Conservation (phyloP, 106 monocot genomes). For the Apostasia shenzhenica region DNA sequence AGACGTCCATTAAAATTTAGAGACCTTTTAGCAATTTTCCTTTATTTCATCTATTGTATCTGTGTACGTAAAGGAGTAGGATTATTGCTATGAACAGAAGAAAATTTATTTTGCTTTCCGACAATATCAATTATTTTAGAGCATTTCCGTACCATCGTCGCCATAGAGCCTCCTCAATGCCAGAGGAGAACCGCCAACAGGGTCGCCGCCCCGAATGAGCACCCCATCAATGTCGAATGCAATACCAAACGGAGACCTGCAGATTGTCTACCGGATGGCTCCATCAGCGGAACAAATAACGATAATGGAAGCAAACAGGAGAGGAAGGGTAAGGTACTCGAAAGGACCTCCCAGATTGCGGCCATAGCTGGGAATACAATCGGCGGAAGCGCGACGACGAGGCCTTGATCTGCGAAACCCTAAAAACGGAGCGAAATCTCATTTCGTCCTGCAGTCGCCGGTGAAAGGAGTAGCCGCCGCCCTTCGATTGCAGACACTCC, state of each 20-base stretch:
- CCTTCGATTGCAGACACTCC: no score
- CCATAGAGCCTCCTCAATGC: slow-evolving; percentile 60
- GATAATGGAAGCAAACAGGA: neutral
- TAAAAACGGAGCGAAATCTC: slow-evolving; percentile 14
- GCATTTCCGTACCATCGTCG: slow-evolving; percentile 37
- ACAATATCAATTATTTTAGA: neutral
- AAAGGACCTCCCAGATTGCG: slow-evolving; percentile 17
- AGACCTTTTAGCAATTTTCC: no score
- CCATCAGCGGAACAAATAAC: neutral
- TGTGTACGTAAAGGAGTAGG: no score
- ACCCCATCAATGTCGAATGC: slow-evolving; percentile 96
- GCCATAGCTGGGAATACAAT: slow-evolving; percentile 11
- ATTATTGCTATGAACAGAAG: no score
- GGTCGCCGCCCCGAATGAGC: slow-evolving; percentile 56
- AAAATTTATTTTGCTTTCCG: neutral
- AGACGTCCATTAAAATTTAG: no score
- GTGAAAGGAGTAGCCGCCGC: no score
- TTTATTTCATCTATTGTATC: no score
- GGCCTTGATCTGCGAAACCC: neutral
- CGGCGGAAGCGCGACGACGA: slow-evolving; percentile 12
- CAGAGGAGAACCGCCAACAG: slow-evolving; percentile 69
- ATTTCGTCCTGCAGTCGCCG: neutral
- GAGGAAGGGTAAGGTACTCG: neutral
- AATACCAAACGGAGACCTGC: slow-evolving; percentile 77
- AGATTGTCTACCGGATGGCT: neutral